phyloP scores from a whole-genome alignment of 257 asterid genomes.

The Penstemon newberryi region DNA sequence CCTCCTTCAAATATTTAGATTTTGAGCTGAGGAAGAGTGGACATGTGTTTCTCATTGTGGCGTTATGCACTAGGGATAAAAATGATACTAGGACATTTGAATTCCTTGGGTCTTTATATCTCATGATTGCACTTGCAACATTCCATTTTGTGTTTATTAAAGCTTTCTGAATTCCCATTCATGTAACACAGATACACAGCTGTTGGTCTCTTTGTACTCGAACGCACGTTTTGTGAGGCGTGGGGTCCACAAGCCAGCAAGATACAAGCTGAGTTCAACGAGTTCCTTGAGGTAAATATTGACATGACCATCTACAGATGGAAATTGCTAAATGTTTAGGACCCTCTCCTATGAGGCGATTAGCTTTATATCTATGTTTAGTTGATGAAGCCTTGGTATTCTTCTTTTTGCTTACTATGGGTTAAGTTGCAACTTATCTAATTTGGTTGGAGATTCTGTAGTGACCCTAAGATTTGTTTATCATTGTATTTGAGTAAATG shows the following conservation, averaged over 20 bases:
- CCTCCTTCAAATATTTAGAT: background rate
- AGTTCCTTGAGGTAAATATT: slow-evolving; percentile 73
- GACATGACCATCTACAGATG: slow-evolving; percentile 7
- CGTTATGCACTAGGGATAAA: slow-evolving; percentile 9
- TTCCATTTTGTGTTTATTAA: slow-evolving; percentile 26
- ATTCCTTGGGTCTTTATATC: slow-evolving; percentile 7
- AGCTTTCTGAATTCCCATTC: slow-evolving; percentile 36
- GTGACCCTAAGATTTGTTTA: background rate
- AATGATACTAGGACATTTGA: background rate
- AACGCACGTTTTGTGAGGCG: slow-evolving; percentile 80
- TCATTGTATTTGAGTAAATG: slow-evolving; percentile 9
- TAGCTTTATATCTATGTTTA: background rate
- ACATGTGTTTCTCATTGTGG: slow-evolving; percentile 3
- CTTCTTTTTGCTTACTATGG: slow-evolving; percentile 17
- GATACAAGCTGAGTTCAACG: slow-evolving; percentile 94
- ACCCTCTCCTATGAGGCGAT: background rate
- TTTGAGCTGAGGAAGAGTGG: slow-evolving; percentile 24
- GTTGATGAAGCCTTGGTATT: slow-evolving; percentile 20
- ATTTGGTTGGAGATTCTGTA: slow-evolving; percentile 8
- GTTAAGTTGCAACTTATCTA: background rate
- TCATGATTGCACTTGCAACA: slow-evolving; percentile 21
- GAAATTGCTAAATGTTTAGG: slow-evolving; percentile 18
- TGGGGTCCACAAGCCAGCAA: slow-evolving; percentile 86
- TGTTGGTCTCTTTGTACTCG: slow-evolving; percentile 97
- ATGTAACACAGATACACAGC: slow-evolving; percentile 74